phyloP scores from a whole-genome alignment of 73 alveolate species.

The Tetrahymena thermophila region DNA sequence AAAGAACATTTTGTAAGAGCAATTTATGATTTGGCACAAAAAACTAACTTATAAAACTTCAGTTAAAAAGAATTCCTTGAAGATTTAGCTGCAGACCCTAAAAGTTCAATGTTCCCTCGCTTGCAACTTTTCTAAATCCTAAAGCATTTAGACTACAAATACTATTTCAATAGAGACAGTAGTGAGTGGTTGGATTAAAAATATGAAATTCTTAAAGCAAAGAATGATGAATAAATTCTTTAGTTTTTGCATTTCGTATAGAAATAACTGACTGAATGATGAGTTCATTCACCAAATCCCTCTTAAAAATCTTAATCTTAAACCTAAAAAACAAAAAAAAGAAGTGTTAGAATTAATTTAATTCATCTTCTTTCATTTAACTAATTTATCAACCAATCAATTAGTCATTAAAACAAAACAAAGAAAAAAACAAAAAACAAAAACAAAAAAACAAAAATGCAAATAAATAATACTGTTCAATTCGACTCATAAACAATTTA shows the following conservation, averaged over 20 bases:
- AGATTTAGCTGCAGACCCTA: background rate
- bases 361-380: background rate
- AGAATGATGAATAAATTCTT: background rate
- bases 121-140: background rate
- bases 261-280: background rate
- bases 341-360: background rate
- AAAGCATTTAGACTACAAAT: background rate
- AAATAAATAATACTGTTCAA: too few species aligned
- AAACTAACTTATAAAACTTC: background rate
- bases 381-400: background rate
- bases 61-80: background rate
- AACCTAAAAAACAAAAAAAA: too few species aligned
- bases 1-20: background rate
- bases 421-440: background rate
- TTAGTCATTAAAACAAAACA: background rate
- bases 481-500: background rate
- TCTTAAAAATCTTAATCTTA: background rate
- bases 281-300: background rate
- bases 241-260: background rate
- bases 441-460: background rate
- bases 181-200: background rate
- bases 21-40: background rate
- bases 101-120: background rate
- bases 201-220: background rate
- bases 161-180: background rate